Percentiles rank a stretch among this genome's conserved stretches.
Evolutionary conservation across 75 land plant species (phyloP).

Genomic region (Isoetes taiwanensis): DNA sequence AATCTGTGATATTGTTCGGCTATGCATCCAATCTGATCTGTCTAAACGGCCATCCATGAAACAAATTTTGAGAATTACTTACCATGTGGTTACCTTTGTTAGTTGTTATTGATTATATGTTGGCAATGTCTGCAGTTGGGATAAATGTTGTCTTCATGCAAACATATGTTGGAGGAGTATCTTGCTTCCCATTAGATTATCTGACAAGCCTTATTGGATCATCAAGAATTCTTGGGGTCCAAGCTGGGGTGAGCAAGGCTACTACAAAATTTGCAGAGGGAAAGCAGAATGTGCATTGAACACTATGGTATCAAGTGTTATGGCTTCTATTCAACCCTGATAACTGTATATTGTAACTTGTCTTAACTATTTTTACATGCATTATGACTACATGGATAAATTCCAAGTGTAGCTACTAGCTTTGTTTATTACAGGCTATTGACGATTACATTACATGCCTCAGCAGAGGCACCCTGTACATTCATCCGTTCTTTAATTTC

Average conservation of each 20-base stretch:
- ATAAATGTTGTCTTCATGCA: conserved; percentile 5
- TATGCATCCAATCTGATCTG: conserved; percentile 40
- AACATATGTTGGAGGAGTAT: conserved; percentile 6
- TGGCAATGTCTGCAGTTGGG: conserved; percentile 2
- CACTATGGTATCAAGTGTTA: conserved; percentile 3
- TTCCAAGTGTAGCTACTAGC: too few species aligned
- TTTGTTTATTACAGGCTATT: too few species aligned
- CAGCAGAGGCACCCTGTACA: too few species aligned
- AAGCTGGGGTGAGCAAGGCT: conserved; percentile 2
- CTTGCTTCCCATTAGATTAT: conserved; percentile 1
- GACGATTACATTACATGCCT: too few species aligned
- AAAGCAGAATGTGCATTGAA: not conserved
- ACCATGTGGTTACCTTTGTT: too few species aligned
- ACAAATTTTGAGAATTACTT: conserved; percentile 27
- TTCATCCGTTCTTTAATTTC: too few species aligned
- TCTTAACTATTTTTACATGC: too few species aligned
- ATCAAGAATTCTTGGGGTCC: conserved; percentile 7
- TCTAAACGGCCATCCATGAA: conserved; percentile 48
- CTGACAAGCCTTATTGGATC: conserved; percentile 3
- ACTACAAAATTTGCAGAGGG: conserved; percentile 4
- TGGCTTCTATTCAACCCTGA: too few species aligned
- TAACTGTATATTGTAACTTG: too few species aligned
- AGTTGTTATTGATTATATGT: too few species aligned
- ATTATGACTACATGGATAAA: too few species aligned
- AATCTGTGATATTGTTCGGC: conserved; percentile 48